These are phyloP conservation scores for Viridothelium virens DNA, from an alignment of 495 filamentous ascomycete species.

Conservation along the genomic window DNA sequence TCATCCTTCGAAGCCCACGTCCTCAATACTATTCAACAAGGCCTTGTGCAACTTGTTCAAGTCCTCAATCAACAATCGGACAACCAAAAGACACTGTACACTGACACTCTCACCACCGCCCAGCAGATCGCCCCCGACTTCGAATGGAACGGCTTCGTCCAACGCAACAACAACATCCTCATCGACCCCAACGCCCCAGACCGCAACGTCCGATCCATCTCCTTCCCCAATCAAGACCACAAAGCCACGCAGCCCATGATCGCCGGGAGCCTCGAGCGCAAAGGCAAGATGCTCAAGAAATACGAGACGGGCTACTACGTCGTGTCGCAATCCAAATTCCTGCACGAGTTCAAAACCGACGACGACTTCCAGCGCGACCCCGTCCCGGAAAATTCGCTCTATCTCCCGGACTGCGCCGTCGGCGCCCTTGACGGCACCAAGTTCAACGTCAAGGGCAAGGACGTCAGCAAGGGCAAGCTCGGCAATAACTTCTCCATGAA, in stretches of 20 bases:
- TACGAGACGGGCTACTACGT: slow-evolving; percentile 82
- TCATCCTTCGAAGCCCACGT: slow-evolving; percentile 81
- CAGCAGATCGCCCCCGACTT: slow-evolving; percentile 82
- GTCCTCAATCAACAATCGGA: slow-evolving; percentile 73
- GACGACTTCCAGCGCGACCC: slow-evolving; percentile 80
- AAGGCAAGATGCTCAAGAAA: slow-evolving; percentile 56
- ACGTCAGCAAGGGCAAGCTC: slow-evolving; percentile 55
- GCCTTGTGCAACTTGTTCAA: slow-evolving; percentile 70
- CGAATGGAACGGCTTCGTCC: slow-evolving; percentile 80
- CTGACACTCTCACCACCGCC: slow-evolving; percentile 68
- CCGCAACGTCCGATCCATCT: slow-evolving; percentile 60
- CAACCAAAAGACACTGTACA: slow-evolving; percentile 67
- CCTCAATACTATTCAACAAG: slow-evolving; percentile 70
- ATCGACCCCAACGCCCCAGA: slow-evolving; percentile 69
- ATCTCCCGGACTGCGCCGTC: slow-evolving; percentile 81
- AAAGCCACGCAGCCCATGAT: slow-evolving; percentile 69
- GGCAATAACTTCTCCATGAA: slow-evolving; percentile 52
- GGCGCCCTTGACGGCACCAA: slow-evolving; percentile 68
- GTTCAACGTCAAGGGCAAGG: slow-evolving; percentile 93
- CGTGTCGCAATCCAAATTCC: slow-evolving; percentile 71
- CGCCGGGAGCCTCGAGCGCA: slow-evolving; percentile 79
- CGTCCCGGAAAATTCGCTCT: slow-evolving; percentile 76
- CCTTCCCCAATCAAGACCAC: slow-evolving; percentile 85
- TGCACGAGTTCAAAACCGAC: slow-evolving; percentile 93
- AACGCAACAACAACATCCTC: slow-evolving; percentile 60